Evolutionary conservation across 345 rosid genomes (phyloP), one percentile per base, ranked within the genome.

Genomic region (Physaria fendleri): DNA sequence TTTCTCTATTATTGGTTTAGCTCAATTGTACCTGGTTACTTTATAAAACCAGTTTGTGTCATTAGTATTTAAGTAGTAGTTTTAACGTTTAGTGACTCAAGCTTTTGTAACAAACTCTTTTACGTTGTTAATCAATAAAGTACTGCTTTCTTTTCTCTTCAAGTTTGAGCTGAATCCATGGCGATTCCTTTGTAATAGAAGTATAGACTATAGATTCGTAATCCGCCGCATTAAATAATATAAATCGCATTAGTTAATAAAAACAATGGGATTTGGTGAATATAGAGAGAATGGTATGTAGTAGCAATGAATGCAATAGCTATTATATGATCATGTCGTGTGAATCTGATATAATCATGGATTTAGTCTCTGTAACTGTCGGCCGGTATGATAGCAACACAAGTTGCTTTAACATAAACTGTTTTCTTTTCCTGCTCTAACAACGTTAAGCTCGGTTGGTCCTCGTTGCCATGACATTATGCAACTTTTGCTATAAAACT

Each of bases 301-400:
- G n/a, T 16, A 13, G 14, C 23, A 49, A 41, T 17, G 23, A 41
- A 17, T 41, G n/a, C 23, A 8, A 41, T 2, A 3, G 4, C 5
- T 41, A 41, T 1, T 10, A 42, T 10, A 42, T 20, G 10, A 42
- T 50, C 39, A 30, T 50, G 39, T 30, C 10, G 25, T 50, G 39
- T 29, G 56, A 50, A 50, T 28, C 15, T 7, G 10, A 50, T 49
- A 24, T 49, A 49, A 49, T 49, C 21, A 49, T 49, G 25, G 55
- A 29, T 29, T 16, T 49, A 6, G 8, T 46, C 0, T 46, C 8
- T 23, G 55, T 29, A 49, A 29, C 55, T 2, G 38, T 3, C 16
- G 37, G 38, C 3, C 16, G 37, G 38, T 49, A 49, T 49, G 24
- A 29, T 49, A 10, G 55, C 38, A 30, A 49, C 55, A 29, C 55